Evolutionary conservation across 768 basidiomycete genomes (phyloP).

Genomic region (Suillus fuscotomentosus): DNA sequence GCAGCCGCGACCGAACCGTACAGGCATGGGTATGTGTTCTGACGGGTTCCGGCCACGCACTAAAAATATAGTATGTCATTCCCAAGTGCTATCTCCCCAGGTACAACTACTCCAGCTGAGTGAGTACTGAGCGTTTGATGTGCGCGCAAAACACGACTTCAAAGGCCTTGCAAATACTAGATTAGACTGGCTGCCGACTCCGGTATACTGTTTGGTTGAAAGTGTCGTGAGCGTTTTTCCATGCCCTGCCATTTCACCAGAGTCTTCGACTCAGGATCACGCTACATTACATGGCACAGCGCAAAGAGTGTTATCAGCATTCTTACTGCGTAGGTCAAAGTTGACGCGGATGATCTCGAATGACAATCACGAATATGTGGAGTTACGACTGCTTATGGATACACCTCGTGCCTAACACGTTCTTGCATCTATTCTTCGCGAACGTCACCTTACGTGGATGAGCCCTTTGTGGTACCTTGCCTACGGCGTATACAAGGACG

Average conservation of each 20-base stretch:
- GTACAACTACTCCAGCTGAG: no score
- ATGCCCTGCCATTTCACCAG: no score
- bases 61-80: neutral
- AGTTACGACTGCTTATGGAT: neutral
- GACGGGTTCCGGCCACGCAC: neutral
- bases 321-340: neutral
- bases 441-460: neutral
- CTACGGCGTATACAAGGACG: neutral
- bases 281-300: neutral
- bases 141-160: neutral
- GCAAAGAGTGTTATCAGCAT: no score
- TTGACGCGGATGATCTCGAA: neutral
- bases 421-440: neutral
- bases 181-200: neutral
- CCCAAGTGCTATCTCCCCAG: neutral
- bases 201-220: neutral
- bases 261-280: no score
- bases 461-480: neutral
- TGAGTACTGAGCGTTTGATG: neutral
- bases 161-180: no score
- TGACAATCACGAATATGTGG: neutral
- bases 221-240: neutral
- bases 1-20: neutral
- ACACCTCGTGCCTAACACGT: conserved; percentile 1
- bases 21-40: no score